Evolutionary conservation across 164 flowering plant genomes (phyloP), one percentile per base, ranked within the genome.

Genomic region (Magnolia changhungtana): DNA sequence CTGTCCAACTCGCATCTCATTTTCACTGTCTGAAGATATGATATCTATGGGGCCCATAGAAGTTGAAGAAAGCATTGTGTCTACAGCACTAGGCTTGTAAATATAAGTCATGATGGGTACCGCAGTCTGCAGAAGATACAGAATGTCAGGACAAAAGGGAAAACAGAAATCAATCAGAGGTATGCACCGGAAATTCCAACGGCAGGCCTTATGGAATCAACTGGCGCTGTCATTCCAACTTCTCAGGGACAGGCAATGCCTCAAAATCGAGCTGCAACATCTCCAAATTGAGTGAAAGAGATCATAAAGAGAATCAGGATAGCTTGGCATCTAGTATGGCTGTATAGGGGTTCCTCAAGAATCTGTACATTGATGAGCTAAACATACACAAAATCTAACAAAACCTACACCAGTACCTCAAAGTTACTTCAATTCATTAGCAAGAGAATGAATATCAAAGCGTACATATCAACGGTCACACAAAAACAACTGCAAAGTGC

Each of bases 11-110:
- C 82, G 83, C 9, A 84, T 71, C 24, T 87, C 91, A 21, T 74
- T 67, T 68, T 93, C 97, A 78, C 89, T 88, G 77, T 91, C 97
- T 67, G 97, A 91, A 20, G 97, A 91, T 78, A 86, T 74, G 31
- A 95, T 90, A 61, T 89, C 90, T 75, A 95, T 92, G 64, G 84
- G 86, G 58, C 85, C 88, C 80, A 80, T 83, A 24, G 77, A 50
- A 75, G 77, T 82, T 77, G 80, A 71, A 64, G 50, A 69, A 58
- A 69, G 76, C 24, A 27, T 77, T 69, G 61, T 29, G 67, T 52
- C 52, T 70, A 75, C 67, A 51, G 71, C 72, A 77, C 66, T 9
- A 55, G 73, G 55, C 14, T 72, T 72, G 78, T 50, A 75, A 77
- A 59, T 68, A 63, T 51, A 74, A 72, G 45, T 72, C 71, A 71